Evolutionary conservation across 148 eudicot genomes (phyloP).

Genomic region (Chenopodium album): DNA sequence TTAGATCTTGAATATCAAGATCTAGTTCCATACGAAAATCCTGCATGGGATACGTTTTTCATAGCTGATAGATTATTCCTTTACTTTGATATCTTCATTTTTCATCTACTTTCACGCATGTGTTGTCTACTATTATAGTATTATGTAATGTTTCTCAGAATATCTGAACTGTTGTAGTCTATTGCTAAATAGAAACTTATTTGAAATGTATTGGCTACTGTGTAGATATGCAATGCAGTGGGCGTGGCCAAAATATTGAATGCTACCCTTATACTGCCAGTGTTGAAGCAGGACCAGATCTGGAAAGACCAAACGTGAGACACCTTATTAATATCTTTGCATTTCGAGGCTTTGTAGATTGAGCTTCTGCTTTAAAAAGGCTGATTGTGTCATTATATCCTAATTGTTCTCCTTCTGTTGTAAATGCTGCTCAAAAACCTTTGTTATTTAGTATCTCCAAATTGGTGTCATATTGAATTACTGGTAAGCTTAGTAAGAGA

Average conservation of each 20-base stretch:
- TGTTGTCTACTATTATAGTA: slow-evolving; percentile 6
- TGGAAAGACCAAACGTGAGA: slow-evolving; percentile 99
- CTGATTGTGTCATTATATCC: background rate
- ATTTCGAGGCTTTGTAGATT: background rate
- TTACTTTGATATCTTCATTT: background rate
- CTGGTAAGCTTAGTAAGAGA: background rate
- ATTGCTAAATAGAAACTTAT: slow-evolving; percentile 5
- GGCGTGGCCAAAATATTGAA: slow-evolving; percentile 96
- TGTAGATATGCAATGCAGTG: slow-evolving; percentile 99
- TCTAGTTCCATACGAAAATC: background rate
- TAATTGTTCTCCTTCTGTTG: background rate
- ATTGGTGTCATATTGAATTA: background rate
- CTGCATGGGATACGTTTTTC: background rate
- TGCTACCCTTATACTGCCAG: slow-evolving; percentile 94
- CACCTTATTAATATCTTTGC: background rate
- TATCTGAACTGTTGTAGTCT: background rate
- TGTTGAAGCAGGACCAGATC: slow-evolving; percentile 97
- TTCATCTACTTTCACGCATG: background rate
- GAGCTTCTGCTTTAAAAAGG: background rate
- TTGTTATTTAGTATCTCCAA: background rate
- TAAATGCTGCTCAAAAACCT: background rate
- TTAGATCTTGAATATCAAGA: background rate
- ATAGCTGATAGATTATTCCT: background rate
- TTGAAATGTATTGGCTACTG: slow-evolving; percentile 14
- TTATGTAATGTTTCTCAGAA: background rate